Base-by-base conservation (phyloP, 129 eudicot genomes). In the Ambrosia trifida region DNA sequence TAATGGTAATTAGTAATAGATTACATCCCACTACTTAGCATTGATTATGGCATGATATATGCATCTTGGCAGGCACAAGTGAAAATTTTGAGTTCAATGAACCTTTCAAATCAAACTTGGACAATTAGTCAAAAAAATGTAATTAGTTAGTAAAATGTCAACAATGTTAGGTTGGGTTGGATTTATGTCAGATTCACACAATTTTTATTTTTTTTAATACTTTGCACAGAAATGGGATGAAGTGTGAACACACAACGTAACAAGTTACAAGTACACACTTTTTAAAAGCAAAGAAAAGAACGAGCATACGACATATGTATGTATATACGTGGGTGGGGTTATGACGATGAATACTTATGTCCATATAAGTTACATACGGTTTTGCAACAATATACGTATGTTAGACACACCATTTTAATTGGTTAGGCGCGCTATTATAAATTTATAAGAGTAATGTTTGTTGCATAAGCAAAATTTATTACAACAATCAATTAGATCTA, bases 21-120 rank as follows among this genome's bases (percentile, higher is more conserved):
- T 38, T 20, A 8, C 52, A 19, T 65, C 12, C 54, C 53, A 65
- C 52, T 14, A 63, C 45, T 17, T 63, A 13, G 50, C 46, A 63
- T 41, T 64, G 9, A 38, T 64, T 64, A 51, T 38, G 68, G 16
- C 68, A 63, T 16, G 7, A 63, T n/a, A 38, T 16, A 10, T 17
- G 44, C 30, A 17, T 17, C 8, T 16, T 51, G 53, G 57, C 57
- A 17, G 17, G 2, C 5, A 51, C 11, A 51, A 16, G 57, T 32
- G 45, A 46, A 12, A 47, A 7, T 11, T 70, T 36, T 16, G 17
- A 19, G 20, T 70, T 70, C 73, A 70, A 11, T 70, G 65, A 53
- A 52, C 31, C 62, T 68, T 68, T 33, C 44, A 50, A 32, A 51
- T 51, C 17, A 69, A 50, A 69, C 8, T 19, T 50, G 11, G 4